Evolutionary conservation across 148 eudicot genomes (phyloP), one percentile per base, ranked within the genome.

Genomic region (Heliosperma pusillum): DNA sequence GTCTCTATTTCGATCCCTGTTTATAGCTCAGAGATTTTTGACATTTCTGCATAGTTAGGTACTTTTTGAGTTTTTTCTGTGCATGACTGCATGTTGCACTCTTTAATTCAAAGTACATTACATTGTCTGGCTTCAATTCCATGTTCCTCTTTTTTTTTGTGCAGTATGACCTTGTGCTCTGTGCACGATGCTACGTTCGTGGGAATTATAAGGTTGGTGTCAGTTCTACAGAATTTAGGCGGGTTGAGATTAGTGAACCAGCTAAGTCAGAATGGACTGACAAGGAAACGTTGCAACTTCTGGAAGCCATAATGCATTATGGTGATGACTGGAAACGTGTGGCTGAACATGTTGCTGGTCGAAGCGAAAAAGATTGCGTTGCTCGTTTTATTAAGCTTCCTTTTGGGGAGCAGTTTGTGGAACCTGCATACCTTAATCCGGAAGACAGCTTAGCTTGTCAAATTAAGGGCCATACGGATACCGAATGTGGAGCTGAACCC

Each of bases 251-350:
- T 69, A 84, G 83, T 74, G 99, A 96, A 73, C 88, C 82, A 74
- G 80, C 71, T 13, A 95, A 89, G 82, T 75, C 89, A 2, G 92
- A 90, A 68, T 96, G 99, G 97, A 88, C 87, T 57, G 97, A 92
- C 58, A 90, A 90, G 82, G 99, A 96, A 82, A 90, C 89, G 21
- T 80, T 96, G 82, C 94, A 85, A 4, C 94, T 96, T 80, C 73
- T 96, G 50, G 99, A 96, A 84, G 97, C 92, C 12, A 56, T 88
- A 70, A 88, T 88, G 93, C 97, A 89, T 84, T 90, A 80, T 77
- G 93, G 97, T 79, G 99, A 92, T 75, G 89, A 92, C 77, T 96
- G 99, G 99, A 90, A 84, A 82, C 90, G 89, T 80, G 91, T 92
- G 26, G 89, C 97, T 17, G 88, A 87, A 66, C 86, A 87, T 85